These are phyloP conservation scores for Trichoderma erinaceum DNA, from an alignment of 495 filamentous ascomycete species.

Conservation along the genomic window DNA sequence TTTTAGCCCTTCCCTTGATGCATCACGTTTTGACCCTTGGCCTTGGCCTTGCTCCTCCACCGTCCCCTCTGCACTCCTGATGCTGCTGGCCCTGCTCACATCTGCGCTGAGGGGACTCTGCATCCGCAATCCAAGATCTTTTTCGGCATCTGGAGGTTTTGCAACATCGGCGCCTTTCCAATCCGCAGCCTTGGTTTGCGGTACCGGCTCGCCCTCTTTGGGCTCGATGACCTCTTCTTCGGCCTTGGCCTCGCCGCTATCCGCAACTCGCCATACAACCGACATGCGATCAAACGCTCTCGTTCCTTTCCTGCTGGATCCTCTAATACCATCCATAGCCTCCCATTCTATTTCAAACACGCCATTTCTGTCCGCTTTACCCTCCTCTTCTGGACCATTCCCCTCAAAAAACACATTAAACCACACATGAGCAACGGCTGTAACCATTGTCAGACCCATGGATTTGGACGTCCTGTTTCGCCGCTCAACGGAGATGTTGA, in stretches of 20 bases:
- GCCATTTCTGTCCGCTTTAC: slow-evolving; percentile 43
- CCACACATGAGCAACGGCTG: slow-evolving; percentile 90
- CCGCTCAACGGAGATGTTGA: slow-evolving; percentile 85
- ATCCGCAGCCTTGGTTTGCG: slow-evolving; percentile 61
- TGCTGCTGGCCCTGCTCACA: slow-evolving; percentile 56
- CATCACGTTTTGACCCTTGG: neutral
- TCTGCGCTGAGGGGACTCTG: slow-evolving; percentile 54
- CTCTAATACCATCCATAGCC: slow-evolving; percentile 63
- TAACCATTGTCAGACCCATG: slow-evolving; percentile 82
- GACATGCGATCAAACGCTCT: slow-evolving; percentile 76
- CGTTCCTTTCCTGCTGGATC: slow-evolving; percentile 70
- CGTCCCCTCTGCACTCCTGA: slow-evolving; percentile 23
- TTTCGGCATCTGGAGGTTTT: slow-evolving; percentile 39
- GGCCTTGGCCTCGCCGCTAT: slow-evolving; percentile 11
- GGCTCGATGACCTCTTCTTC: slow-evolving; percentile 41
- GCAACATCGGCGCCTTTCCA: slow-evolving; percentile 54
- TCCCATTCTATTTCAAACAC: slow-evolving; percentile 57
- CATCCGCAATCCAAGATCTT: slow-evolving; percentile 59
- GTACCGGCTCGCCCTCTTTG: slow-evolving; percentile 54
- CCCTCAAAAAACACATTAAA: slow-evolving; percentile 95
- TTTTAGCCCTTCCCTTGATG: neutral
- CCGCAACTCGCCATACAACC: slow-evolving; percentile 64
- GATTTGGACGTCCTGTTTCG: slow-evolving; percentile 61
- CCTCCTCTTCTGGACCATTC: slow-evolving; percentile 54
- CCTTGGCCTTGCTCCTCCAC: neutral